Evolutionary conservation across 2,329 filamentous ascomycete species (phyloP).

Genomic region (Macrophomina phaseolina): DNA sequence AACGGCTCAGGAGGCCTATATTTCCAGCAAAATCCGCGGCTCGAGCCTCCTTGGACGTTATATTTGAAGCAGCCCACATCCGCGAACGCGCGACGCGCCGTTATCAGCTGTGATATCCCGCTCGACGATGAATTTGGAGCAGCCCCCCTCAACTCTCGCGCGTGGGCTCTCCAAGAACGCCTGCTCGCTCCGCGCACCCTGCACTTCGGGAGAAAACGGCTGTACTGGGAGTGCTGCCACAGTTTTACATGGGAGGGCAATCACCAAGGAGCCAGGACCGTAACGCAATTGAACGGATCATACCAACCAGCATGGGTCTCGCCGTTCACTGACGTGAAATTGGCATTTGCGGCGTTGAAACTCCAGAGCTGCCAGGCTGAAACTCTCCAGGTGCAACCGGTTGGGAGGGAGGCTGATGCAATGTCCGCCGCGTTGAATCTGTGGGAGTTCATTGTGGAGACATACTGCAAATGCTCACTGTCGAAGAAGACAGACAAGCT

Average conservation of each 20-base stretch:
- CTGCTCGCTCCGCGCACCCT: slow-evolving; percentile 44
- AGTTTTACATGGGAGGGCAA: not conserved
- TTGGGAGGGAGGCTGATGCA: not conserved
- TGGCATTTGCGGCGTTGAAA: not conserved
- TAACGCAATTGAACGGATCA: not conserved
- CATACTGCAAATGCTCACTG: not conserved
- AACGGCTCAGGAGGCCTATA: not conserved
- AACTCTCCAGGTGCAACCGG: not conserved
- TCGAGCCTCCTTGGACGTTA: not conserved
- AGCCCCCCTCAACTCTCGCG: slow-evolving; percentile 31
- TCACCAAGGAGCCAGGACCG: too few relatives aligned
- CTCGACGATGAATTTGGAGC: not conserved
- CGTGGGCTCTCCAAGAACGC: slow-evolving; percentile 44
- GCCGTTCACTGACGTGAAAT: not conserved
- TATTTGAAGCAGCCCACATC: not conserved
- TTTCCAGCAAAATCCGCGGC: not conserved
- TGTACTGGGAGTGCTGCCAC: slow-evolving; percentile 44
- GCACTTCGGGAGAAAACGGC: slow-evolving; percentile 39
- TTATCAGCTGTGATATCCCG: not conserved
- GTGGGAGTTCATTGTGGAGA: not conserved
- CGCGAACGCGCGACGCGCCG: not conserved
- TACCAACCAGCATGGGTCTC: not conserved
- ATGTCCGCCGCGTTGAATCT: not conserved
- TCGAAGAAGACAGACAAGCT: slow-evolving; percentile 5
- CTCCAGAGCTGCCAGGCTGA: not conserved